A percentile compares a stretch with the other conserved stretches of the same genome.
Evolutionary conservation across 2,329 filamentous ascomycete genomes (phyloP).

Genomic region (Sporothrix protearum): DNA sequence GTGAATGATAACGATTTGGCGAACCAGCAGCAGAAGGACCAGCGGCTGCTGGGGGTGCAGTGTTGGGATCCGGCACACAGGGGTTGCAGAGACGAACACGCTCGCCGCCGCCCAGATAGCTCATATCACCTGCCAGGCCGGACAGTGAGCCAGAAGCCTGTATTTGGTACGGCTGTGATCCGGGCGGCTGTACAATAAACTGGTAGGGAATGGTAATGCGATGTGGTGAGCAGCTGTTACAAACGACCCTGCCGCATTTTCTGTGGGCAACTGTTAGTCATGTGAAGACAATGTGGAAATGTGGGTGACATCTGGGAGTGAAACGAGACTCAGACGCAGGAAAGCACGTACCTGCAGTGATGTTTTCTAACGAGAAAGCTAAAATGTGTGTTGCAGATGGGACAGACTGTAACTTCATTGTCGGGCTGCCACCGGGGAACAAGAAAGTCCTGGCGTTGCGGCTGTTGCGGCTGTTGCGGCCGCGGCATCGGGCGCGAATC

Average conservation of each 20-base stretch:
- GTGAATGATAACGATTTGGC: constrained; percentile 13
- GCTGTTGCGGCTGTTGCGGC: background rate
- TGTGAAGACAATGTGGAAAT: background rate
- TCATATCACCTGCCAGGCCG: constrained; percentile 42
- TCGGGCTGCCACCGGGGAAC: constrained; percentile 87
- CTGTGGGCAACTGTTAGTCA: constrained; percentile 38
- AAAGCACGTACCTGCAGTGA: constrained; percentile 69
- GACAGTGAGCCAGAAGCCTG: background rate
- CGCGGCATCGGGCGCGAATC: background rate
- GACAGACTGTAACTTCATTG: constrained; percentile 73
- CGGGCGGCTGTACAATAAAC: constrained; percentile 81
- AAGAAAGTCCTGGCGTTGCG: background rate
- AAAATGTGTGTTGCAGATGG: constrained; percentile 77
- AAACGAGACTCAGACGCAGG: background rate
- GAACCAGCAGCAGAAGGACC: background rate
- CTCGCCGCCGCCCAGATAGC: constrained; percentile 51
- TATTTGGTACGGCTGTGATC: constrained; percentile 40
- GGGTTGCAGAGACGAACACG: constrained; percentile 59
- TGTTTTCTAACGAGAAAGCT: constrained; percentile 85
- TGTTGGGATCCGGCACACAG: constrained; percentile 61
- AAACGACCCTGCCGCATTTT: constrained; percentile 92
- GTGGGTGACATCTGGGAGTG: background rate
- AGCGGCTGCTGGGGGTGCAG: constrained; percentile 44
- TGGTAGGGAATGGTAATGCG: constrained; percentile 91
- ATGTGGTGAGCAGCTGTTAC: constrained; percentile 84